Base-by-base conservation (phyloP, 108 stramenopile species). In the Discostella pseudostelligera region DNA sequence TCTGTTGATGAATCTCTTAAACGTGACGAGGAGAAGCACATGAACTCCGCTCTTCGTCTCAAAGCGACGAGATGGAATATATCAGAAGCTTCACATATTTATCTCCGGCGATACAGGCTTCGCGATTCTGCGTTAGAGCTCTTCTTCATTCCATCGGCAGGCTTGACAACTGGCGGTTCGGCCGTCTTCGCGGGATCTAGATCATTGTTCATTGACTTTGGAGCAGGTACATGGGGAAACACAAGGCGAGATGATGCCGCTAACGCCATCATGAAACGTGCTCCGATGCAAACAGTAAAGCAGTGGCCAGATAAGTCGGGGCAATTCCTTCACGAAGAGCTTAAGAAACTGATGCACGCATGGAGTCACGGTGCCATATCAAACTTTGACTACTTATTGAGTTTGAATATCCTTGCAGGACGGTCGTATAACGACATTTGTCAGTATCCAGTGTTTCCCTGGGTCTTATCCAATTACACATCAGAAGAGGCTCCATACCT, bases 361-460 rank as follows among this genome's bases (percentile, higher is more conserved):
- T 96, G 93, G 89, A 88, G 84, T 6, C 92, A 95, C 55, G 89
- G 91, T 14, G 82, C 88, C 16, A 83, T 98, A 40, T 92, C 94
- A 35, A 99, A 98, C 68, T 98, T 98, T 63, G 99, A 98, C 61
- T 99, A 98, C 70, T 70, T 99, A 12, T 83, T 97, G 56, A 83
- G 89, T 59, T 74, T 97, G 65, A 99, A 99, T 73, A 84, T 89
- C 36, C 76, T 97, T 37, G 95, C 99, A 8, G 99, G 99, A 8
- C 74, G 99, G 25, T 92, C 90, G 47, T 97, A 89, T 69, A 96
- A 97, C 75, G 97, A 98, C 65, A 86, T 96, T n/a, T 92, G 92
- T 51, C 97, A 99, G 73, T 99, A 99, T 62, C 99, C 99, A 11
- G 96, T 99, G 26, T 87, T 99, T 51, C 99, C 99, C 3, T 99